Percentiles rank a stretch among this genome's conserved stretches.
Conservation (phyloP, 257 asterid genomes). For the Leonotis leonurus region DNA sequence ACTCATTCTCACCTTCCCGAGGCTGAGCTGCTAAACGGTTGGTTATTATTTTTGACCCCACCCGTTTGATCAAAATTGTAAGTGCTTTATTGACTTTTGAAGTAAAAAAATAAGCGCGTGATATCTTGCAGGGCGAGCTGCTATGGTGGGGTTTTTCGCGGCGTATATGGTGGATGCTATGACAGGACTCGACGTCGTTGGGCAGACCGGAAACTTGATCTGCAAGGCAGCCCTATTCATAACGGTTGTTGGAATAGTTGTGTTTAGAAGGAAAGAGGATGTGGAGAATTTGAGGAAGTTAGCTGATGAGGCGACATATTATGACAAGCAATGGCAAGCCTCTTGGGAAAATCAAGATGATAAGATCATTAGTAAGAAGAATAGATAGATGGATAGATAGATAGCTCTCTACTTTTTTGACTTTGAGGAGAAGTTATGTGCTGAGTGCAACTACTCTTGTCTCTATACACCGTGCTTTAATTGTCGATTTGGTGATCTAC, state of each 20-base stretch:
- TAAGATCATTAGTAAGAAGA: background rate
- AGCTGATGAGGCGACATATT: slow-evolving; percentile 61
- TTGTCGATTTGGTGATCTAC: no score
- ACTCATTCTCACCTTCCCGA: slow-evolving; percentile 57
- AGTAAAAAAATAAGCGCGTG: background rate
- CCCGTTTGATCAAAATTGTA: no score
- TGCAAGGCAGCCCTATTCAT: slow-evolving; percentile 46
- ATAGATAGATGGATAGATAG: no score
- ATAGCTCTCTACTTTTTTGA: no score
- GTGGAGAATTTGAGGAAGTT: slow-evolving; percentile 30
- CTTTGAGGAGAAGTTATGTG: no score
- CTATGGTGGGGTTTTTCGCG: slow-evolving; percentile 69
- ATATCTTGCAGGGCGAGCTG: slow-evolving; percentile 50
- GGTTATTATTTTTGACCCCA: background rate
- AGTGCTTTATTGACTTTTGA: no score
- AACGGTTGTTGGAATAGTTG: slow-evolving; percentile 36
- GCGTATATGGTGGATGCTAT: slow-evolving; percentile 51
- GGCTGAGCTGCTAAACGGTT: slow-evolving; percentile 65
- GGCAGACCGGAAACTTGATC: slow-evolving; percentile 53
- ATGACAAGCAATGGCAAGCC: slow-evolving; percentile 61
- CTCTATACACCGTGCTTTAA: no score
- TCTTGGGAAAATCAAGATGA: slow-evolving; percentile 36
- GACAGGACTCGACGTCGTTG: slow-evolving; percentile 56
- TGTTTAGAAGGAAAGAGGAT: slow-evolving; percentile 41
- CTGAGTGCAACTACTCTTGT: no score